phyloP scores from a whole-genome alignment of 805 yeast genomes.

The Torulaspora gathmanii region DNA sequence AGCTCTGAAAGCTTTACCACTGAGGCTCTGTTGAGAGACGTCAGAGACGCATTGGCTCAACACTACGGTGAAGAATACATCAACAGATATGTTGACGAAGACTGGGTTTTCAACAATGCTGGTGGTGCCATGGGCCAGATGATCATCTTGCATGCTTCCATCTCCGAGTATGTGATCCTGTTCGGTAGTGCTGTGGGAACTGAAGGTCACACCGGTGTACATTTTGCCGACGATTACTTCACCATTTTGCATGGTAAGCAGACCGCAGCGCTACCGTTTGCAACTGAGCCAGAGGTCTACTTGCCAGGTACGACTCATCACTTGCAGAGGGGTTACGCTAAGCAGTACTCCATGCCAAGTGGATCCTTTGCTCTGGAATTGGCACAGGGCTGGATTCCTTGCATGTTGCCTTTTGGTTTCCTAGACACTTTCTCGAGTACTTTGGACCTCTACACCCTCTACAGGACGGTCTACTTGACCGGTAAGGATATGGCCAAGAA shows the following conservation, averaged over 20 bases:
- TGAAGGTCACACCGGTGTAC: conserved; percentile 94
- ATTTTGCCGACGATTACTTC: conserved; percentile 96
- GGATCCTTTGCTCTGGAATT: conserved; percentile 86
- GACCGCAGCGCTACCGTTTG: conserved; percentile 62
- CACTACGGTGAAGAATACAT: conserved; percentile 69
- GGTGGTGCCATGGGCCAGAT: conserved; percentile 98
- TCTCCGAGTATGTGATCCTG: conserved; percentile 86
- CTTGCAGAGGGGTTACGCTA: conserved; percentile 62
- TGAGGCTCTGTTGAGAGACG: conserved; percentile 56
- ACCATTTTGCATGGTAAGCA: conserved; percentile 81
- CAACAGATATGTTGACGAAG: conserved; percentile 66
- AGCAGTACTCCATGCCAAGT: conserved; percentile 81
- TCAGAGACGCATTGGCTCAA: conserved; percentile 53
- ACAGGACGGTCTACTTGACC: conserved; percentile 66
- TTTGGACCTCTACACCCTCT: conserved; percentile 65
- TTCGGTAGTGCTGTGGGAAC: conserved; percentile 94
- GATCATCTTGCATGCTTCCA: conserved; percentile 91
- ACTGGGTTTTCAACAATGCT: conserved; percentile 96
- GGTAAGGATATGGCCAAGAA: conserved; percentile 73
- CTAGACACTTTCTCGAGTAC: conserved; percentile 76
- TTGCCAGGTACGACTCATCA: conserved; percentile 85
- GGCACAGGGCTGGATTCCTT: conserved; percentile 98
- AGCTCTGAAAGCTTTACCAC: conserved; percentile 49
- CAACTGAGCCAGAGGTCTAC: conserved; percentile 64
- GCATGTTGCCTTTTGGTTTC: conserved; percentile 96